phyloP scores from a whole-genome alignment of 148 eudicot genomes.

The Limonium bicolor region DNA sequence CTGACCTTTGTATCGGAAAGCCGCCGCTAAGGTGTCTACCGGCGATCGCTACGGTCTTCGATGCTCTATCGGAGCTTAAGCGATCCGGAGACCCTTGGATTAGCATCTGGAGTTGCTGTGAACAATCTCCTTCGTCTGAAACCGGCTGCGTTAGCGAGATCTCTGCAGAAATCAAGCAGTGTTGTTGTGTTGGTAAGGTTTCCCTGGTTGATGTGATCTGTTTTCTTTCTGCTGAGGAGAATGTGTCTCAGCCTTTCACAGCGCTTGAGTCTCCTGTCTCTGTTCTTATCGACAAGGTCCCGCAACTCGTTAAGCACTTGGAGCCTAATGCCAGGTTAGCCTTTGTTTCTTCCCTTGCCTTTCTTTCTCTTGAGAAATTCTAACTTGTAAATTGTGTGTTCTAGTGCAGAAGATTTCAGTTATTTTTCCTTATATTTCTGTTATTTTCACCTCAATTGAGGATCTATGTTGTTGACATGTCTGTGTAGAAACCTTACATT shows the following conservation, averaged over 20 bases:
- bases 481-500: too few species aligned
- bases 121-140: not conserved
- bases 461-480: too few species aligned
- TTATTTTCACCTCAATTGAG: not conserved
- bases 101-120: conserved; percentile 26
- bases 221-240: conserved; percentile 40
- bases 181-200: conserved; percentile 45
- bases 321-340: conserved; percentile 54
- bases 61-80: conserved; percentile 39
- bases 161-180: not conserved
- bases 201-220: conserved; percentile 50
- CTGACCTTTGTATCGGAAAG: conserved; percentile 75
- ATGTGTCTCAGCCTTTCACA: conserved; percentile 15
- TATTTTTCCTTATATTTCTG: not conserved
- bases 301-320: conserved; percentile 32
- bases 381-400: not conserved
- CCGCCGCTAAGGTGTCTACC: conserved; percentile 48
- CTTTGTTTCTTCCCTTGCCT: not conserved
- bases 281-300: conserved; percentile 21
- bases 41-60: conserved; percentile 33
- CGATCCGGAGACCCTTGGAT: conserved; percentile 28
- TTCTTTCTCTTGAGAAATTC: not conserved
- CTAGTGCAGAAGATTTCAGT: not conserved
- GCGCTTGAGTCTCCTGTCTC: conserved; percentile 39
- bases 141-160: not conserved